Evolutionary conservation across 2,329 filamentous ascomycete genomes (phyloP).

Genomic region (Camptophora hylomeconis): DNA sequence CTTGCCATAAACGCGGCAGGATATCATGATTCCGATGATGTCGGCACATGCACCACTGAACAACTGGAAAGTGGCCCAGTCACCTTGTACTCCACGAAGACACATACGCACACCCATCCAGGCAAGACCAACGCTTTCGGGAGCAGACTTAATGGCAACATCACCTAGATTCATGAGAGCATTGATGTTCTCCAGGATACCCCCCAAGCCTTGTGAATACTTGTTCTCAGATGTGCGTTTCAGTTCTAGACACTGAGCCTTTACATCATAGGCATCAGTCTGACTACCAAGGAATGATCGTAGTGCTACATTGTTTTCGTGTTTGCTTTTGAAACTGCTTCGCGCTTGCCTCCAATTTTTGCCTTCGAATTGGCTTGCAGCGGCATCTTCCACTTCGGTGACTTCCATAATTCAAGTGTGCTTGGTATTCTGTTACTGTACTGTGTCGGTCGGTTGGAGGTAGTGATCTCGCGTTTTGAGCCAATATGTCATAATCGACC

Average conservation of each 20-base stretch:
- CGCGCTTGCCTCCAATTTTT: not conserved
- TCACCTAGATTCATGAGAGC: not conserved
- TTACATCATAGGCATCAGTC: not conserved
- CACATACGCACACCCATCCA: slow-evolving; percentile 1
- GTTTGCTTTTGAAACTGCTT: not conserved
- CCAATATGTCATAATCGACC: too few relatives aligned
- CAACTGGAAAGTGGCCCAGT: not conserved
- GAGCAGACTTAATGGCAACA: slow-evolving; percentile 1
- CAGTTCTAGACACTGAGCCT: not conserved
- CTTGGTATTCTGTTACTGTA: too few relatives aligned
- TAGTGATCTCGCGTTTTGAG: too few relatives aligned
- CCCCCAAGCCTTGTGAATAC: not conserved
- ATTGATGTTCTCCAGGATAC: not conserved
- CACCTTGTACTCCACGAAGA: not conserved
- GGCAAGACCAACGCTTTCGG: slow-evolving; percentile 1
- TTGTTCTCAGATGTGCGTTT: not conserved
- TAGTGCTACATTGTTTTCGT: not conserved
- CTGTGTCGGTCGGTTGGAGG: too few relatives aligned
- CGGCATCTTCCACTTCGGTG: not conserved
- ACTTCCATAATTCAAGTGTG: not conserved
- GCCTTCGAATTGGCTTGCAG: slow-evolving; percentile 5
- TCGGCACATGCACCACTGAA: slow-evolving; percentile 1
- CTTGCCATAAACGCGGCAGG: slow-evolving; percentile 1
- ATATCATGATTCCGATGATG: slow-evolving; percentile 1
- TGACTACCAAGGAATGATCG: not conserved